These are phyloP conservation scores for Evansstolkia leycettana DNA, from an alignment of 495 filamentous ascomycete species.

Conservation along the genomic window DNA sequence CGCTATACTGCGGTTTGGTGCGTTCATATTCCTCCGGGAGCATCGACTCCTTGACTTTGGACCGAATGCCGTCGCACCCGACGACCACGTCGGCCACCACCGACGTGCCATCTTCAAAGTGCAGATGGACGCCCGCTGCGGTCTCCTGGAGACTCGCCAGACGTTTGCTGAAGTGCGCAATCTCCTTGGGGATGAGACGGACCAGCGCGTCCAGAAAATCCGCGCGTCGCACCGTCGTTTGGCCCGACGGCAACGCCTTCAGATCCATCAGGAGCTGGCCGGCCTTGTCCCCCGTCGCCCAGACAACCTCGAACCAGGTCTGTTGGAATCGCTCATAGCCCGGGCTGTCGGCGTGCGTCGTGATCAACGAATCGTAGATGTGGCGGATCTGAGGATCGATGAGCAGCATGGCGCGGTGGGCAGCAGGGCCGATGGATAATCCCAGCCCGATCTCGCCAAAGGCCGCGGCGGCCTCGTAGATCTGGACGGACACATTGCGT, in stretches of 20 bases:
- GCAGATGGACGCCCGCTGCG: slow-evolving; percentile 37
- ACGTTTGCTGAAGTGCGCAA: slow-evolving; percentile 11
- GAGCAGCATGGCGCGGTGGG: slow-evolving; percentile 11
- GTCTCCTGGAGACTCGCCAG: too few species aligned
- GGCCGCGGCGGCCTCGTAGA: slow-evolving; percentile 37
- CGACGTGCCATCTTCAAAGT: slow-evolving; percentile 35
- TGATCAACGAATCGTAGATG: slow-evolving; percentile 12
- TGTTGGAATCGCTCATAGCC: slow-evolving; percentile 13
- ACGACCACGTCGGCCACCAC: slow-evolving; percentile 36
- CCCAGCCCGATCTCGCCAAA: slow-evolving; percentile 47
- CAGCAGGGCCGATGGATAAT: slow-evolving; percentile 26
- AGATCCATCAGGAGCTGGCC: slow-evolving; percentile 17
- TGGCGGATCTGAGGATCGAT: slow-evolving; percentile 16
- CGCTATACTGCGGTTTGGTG: slow-evolving; percentile 29
- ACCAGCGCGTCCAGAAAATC: slow-evolving; percentile 24
- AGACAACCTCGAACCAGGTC: slow-evolving; percentile 3
- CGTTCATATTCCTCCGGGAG: slow-evolving; percentile 24
- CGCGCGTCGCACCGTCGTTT: slow-evolving; percentile 17
- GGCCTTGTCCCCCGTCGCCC: slow-evolving; percentile 12
- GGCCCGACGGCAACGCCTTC: slow-evolving; percentile 15
- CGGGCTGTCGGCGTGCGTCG: slow-evolving; percentile 13
- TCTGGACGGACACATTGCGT: slow-evolving; percentile 34
- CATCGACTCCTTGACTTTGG: slow-evolving; percentile 31
- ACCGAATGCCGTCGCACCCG: slow-evolving; percentile 49
- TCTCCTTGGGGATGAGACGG: slow-evolving; percentile 12